Evolutionary conservation across 176 grass and related monocot genomes (phyloP), one percentile per base, ranked within the genome.

Genomic region (Rhipidocladum racemiflorum): DNA sequence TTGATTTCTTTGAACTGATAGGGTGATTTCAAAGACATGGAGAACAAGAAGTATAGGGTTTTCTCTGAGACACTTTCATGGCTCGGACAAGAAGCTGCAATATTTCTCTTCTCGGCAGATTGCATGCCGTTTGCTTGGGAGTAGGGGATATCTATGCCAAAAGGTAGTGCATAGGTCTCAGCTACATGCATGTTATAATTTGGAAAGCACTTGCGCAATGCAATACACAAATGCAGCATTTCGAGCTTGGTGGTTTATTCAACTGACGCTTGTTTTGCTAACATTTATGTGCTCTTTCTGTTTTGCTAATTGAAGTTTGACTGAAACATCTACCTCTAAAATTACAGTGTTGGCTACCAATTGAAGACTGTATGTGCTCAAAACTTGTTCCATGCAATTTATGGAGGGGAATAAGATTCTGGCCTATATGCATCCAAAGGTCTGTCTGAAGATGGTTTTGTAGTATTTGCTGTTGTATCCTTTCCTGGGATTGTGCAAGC

Each of bases 391-490:
- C 88, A 66, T 86, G 84, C 61, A 61, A 76, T 65, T 79, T 94
- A 51, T 92, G 90, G 86, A 73, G 42, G 23, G 88, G 92, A 6
- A 88, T 97, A 74, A 89, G 69, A 69, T 97, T 97, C 75, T 97
- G 95, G 95, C 36, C 93, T 97, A 97, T 68, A 94, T 97, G 95
- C 95, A 97, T 66, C 95, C 95, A 75, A 97, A 94, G 92, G 95
- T 97, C 63, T 55, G 77, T 77, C 43, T 13, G 35, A 45, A 81
- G 32, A 63, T 57, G n/a, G 5, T 55, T 38, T 65, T 79, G 6
- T 49, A 62, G 4, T 62, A 38, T 29, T 78, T 46, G 23, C n/a
- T 70, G 13, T 1, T 39, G 5, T 21, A 45, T 38, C 60, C 11
- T 39, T 72, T 10, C 59, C 16, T 81, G 68, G 10, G 32, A 34